These are phyloP conservation scores for Phragmites australis DNA, from an alignment of 176 grass and related monocot genomes.

Conservation along the genomic window DNA sequence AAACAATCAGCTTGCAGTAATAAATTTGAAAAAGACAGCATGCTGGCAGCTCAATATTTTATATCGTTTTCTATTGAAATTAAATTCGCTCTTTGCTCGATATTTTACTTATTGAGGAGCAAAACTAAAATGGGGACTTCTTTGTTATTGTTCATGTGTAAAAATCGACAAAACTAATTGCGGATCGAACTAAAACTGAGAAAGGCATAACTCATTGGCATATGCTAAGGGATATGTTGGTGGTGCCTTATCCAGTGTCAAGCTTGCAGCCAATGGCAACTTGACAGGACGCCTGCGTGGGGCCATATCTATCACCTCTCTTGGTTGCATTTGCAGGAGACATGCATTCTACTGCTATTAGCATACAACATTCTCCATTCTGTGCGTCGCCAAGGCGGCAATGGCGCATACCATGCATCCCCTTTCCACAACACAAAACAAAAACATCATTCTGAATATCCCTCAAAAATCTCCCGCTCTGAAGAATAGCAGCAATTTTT, in stretches of 20 bases:
- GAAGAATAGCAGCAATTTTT: neutral
- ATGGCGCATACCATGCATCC: constrained; percentile 52
- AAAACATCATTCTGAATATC: neutral
- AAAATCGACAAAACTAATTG: neutral
- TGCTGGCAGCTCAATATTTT: too few relatives aligned
- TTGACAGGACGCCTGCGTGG: constrained; percentile 28
- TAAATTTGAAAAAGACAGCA: too few relatives aligned
- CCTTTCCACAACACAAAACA: constrained; percentile 16
- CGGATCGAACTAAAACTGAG: neutral
- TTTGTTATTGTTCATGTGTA: neutral
- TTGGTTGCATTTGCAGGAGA: neutral
- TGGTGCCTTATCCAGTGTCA: constrained; percentile 48
- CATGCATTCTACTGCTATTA: neutral
- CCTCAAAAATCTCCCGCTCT: neutral
- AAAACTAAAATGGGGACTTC: neutral
- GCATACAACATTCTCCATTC: neutral
- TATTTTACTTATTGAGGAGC: neutral
- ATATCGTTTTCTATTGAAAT: too few relatives aligned
- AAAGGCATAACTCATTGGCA: constrained; percentile 13
- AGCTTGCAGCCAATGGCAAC: constrained; percentile 48
- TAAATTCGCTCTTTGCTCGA: too few relatives aligned
- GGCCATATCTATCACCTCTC: constrained; percentile 42
- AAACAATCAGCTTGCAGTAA: too few relatives aligned
- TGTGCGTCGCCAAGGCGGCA: neutral
- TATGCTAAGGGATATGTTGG: constrained; percentile 43